Base-by-base conservation (phyloP, 2,329 filamentous ascomycete species). In the Aulographum hederae region DNA sequence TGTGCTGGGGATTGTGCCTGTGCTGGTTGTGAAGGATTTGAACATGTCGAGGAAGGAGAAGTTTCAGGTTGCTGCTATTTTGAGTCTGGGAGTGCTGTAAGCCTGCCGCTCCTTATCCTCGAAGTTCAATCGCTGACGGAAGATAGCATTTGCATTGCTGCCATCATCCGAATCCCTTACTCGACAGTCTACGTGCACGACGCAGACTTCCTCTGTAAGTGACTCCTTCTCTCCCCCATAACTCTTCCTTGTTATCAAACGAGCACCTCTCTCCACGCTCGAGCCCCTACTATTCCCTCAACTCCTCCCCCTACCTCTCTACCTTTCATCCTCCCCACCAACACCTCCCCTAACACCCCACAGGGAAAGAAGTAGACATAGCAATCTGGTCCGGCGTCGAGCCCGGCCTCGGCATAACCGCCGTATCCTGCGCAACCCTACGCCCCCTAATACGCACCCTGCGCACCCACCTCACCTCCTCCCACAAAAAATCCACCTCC, bases 91-190 rank as follows among this genome's bases (percentile, higher is more conserved):
- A 1, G 39, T 46, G 12, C 34, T 50, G 31, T 42, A 37, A 33
- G 40, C 14, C 14, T 8, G 6, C 11, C 26, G 8, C 6, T 17
- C 6, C 14, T 16, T 17, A 29, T 19, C 29, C 6, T 18, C n/a
- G n/a, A n/a, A n/a, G n/a, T n/a, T n/a, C n/a, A n/a, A n/a, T n/a
- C n/a, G n/a, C n/a, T n/a, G n/a, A n/a, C n/a, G n/a, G n/a, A n/a
- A n/a, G n/a, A n/a, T 19, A 33, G 30, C 4, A 29, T 31, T 14
- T 35, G 35, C 29, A 42, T 52, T 12, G 57, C 56, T 12, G 58
- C 56, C 4, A 50, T 60, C 29, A 49, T 58, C 20, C 54, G 57
- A 11, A 52, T 61, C 19, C 50, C 53, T 4, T 61, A 58, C 38
- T 51, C 58, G 12, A 45, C 46, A 34, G 37, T 46, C 23, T 45